Evolutionary conservation across 306 rosid species (phyloP).

Genomic region (Gleditsia sinensis): DNA sequence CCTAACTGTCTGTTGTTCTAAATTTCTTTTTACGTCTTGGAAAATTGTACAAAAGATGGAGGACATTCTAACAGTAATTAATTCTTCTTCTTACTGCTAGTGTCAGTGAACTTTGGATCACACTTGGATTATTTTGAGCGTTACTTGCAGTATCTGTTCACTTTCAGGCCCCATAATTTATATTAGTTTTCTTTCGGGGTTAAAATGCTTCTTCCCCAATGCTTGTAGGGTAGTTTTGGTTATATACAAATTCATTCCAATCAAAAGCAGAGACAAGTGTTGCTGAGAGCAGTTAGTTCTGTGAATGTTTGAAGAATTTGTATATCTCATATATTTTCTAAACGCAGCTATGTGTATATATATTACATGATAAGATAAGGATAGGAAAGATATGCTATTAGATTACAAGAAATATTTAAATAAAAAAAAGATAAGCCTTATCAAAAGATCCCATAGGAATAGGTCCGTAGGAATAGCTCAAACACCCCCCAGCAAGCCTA

Average conservation of each 20-base stretch:
- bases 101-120: neutral
- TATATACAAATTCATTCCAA: neutral
- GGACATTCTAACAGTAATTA: neutral
- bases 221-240: neutral
- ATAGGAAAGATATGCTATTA: too few relatives aligned
- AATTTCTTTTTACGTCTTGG: neutral
- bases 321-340: too few relatives aligned
- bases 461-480: too few relatives aligned
- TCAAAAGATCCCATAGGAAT: too few relatives aligned
- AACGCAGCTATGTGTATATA: too few relatives aligned
- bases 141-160: neutral
- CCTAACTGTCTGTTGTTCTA: slow-evolving; percentile 17
- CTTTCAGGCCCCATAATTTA: neutral
- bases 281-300: neutral
- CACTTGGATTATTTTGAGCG: neutral
- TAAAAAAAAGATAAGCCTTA: too few relatives aligned
- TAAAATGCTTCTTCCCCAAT: neutral
- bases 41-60: slow-evolving; percentile 24
- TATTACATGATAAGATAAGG: too few relatives aligned
- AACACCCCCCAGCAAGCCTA: too few relatives aligned
- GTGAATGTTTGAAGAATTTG: too few relatives aligned
- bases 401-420: too few relatives aligned
- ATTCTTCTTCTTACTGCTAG: neutral
- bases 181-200: neutral
- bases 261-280: neutral